phyloP scores from a whole-genome alignment of 768 basidiomycete genomes.

The Tulasnella sp. region DNA sequence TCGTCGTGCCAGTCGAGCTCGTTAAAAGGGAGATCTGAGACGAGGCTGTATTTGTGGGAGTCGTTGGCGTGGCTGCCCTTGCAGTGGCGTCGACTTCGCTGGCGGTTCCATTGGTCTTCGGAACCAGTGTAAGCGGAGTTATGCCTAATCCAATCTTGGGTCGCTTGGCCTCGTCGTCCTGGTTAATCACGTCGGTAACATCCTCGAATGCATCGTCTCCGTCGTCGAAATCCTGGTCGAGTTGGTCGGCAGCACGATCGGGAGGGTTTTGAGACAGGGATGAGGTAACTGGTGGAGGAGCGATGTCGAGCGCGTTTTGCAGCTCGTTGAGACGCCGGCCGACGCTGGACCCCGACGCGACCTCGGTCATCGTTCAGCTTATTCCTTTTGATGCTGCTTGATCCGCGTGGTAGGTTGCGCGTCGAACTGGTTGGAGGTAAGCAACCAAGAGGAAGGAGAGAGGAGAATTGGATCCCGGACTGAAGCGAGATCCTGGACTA shows the following conservation, averaged over 20 bases:
- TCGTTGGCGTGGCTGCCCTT: background rate
- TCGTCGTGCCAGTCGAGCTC: background rate
- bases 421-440: background rate
- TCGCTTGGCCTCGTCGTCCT: background rate
- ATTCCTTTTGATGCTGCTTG: background rate
- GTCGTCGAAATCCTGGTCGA: background rate
- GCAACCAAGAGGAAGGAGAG: background rate
- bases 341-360: background rate
- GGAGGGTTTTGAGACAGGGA: background rate
- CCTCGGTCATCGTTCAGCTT: background rate
- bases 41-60: background rate
- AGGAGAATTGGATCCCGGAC: background rate
- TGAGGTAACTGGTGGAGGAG: background rate
- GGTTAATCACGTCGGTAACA: background rate
- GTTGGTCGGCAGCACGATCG: background rate
- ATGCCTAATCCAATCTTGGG: background rate
- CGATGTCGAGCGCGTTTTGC: constrained; percentile 4
- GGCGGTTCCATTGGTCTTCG: background rate
- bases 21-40: background rate
- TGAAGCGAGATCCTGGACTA: background rate
- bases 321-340: background rate
- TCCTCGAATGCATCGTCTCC: background rate
- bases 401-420: background rate
- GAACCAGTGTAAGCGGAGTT: background rate
- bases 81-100: background rate